Percentiles rank a stretch among this genome's conserved stretches.
Evolutionary conservation across 2,329 filamentous ascomycete species (phyloP).

Genomic region (Polytolypa hystricis): DNA sequence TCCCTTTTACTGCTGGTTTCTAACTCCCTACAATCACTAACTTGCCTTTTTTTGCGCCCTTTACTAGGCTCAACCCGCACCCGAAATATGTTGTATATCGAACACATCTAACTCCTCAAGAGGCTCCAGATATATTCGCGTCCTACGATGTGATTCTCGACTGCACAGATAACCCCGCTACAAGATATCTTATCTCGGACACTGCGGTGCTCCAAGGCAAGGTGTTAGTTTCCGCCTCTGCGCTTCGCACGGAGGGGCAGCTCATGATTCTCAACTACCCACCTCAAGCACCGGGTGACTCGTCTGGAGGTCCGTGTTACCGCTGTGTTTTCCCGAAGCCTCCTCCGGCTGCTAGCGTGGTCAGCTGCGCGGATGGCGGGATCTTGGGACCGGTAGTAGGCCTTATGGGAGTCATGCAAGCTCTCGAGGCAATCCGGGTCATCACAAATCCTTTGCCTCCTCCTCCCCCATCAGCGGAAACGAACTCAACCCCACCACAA

Average conservation of each 20-base stretch:
- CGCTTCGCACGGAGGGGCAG: constrained; percentile 79
- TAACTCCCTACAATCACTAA: constrained; percentile 1
- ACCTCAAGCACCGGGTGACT: constrained; percentile 47
- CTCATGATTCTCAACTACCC: constrained; percentile 80
- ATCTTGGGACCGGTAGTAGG: constrained; percentile 89
- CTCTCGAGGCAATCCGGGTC: constrained; percentile 79
- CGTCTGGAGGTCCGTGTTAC: constrained; percentile 71
- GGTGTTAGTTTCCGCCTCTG: constrained; percentile 78
- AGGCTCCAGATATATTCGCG: constrained; percentile 54
- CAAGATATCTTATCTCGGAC: constrained; percentile 87
- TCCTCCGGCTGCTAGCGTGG: constrained; percentile 69
- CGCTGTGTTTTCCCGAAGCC: constrained; percentile 84
- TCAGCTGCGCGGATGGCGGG: constrained; percentile 84
- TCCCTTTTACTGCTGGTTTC: constrained; percentile 9
- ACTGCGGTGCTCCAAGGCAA: constrained; percentile 69
- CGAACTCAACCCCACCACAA: constrained; percentile 13
- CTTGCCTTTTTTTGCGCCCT: too few relatives aligned
- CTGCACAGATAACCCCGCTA: constrained; percentile 87
- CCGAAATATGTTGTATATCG: constrained; percentile 53
- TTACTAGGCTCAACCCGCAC: constrained; percentile 57
- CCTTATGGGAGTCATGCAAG: constrained; percentile 84
- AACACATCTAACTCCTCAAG: constrained; percentile 55
- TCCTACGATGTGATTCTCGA: constrained; percentile 79
- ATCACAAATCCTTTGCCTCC: constrained; percentile 37
- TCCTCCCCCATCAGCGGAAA: constrained; percentile 18